Base-by-base conservation (phyloP, 192 early-diverging fungal species). In the Lunasporangiospora selenospora region DNA sequence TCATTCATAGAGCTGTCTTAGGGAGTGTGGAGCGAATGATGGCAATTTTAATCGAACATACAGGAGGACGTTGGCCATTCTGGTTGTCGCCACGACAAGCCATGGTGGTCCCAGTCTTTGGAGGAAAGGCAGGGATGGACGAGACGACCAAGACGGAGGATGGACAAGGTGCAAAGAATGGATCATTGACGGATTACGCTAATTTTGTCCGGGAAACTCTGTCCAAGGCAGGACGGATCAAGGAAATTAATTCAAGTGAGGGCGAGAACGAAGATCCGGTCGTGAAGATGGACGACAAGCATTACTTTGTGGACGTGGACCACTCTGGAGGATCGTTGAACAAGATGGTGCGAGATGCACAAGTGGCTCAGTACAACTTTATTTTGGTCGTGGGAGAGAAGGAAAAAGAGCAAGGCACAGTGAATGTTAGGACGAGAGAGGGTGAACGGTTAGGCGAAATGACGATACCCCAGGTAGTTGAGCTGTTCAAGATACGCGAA, bases 41-140 rank as follows among this genome's bases (percentile, higher is more conserved):
- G 80, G 96, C 92, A n/a, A 93, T 98, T 36, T 69, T 98, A 50
- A 93, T 89, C 55, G 96, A 98, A 75, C 92, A 98, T 75, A 93
- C 90, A 55, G 88, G 78, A 13, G 96, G 96, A 19, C 84, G 83
- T 53, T 97, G 93, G 94, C 96, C 95, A 21, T 95, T 98, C 80
- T 98, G 96, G 96, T 67, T 96, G 9, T 92, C 84, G 43, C 96
- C 96, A 3, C 79, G 94, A 12, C 96, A 98, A 62, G 93, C 90
- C 1, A 83, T 95, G 21, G 86, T 98, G 9, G 83, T 95, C 48
- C 92, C 96, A 7, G 89, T 86, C 3, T 75, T 70, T 43, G 78
- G 78, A 16, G 69, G 69, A 6, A 73, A 73, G 30, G 69, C 69
- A 26, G 69, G 54, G 10, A n/a, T 45, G 33, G 27, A 39, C 40